Evolutionary conservation across 2,329 filamentous ascomycete genomes (phyloP), one percentile per base, ranked within the genome.

Genomic region (Neurospora sp.): DNA sequence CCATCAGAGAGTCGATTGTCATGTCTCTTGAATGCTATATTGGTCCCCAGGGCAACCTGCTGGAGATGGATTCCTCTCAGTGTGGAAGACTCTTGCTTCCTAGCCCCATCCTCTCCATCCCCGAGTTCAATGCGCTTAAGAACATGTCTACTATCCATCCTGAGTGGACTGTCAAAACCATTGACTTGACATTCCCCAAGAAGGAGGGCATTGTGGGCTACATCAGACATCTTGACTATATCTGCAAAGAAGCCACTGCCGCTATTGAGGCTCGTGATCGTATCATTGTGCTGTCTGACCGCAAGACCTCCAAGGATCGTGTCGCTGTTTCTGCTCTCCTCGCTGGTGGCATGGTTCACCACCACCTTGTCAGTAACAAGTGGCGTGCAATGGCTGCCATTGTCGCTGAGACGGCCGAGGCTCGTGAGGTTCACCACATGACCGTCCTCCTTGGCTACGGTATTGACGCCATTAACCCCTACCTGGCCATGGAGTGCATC

Each of bases 21-120:
- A 98, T 98, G 95, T 97, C 95, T 70, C 84, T 98, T 52, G 94
- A 97, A 79, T 96, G 95, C 77, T 98, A 97, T 78, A 92, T 98
- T 75, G 95, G 95, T 67, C 95, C 95, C 66, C 95, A 98, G 81
- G 95, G 95, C 71, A 98, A 98, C 79, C 83, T 98, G 70, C 85
- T 97, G 38, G 94, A 97, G 82, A 97, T 98, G 92, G 91, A 97
- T 77, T 82, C 92, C 70, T 90, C 91, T 38, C 95, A 98, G 80
- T 97, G 94, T 80, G 90, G 91, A 75, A 89, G 95, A 73, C 85
- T 98, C 33, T 87, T 95, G 68, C 86, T 98, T 4, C 93, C 93
- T 52, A 97, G 94, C 71, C 95, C 95, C 40, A 91, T 97, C 72
- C 84, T 98, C 66, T 94, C 92, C 19, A 91, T 97, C 62, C 90